These are phyloP conservation scores for Cardamine chenopodiifolia DNA, from an alignment of 345 rosid genomes.

Conservation along the genomic window DNA sequence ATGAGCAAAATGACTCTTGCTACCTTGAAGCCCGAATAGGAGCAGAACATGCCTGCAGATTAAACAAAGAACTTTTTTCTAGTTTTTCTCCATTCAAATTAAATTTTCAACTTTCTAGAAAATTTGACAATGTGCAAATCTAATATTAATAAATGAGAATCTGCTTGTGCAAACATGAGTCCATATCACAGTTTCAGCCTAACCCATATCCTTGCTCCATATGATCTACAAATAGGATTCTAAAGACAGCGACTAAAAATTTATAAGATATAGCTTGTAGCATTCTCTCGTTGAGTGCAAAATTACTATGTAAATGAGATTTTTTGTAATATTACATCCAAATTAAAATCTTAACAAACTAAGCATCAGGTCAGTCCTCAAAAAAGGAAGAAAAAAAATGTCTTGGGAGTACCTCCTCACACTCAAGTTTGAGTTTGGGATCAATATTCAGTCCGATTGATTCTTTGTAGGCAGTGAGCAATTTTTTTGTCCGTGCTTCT, in stretches of 20 bases:
- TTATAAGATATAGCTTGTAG: constrained; percentile 3
- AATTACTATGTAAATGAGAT: neutral
- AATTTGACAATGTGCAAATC: neutral
- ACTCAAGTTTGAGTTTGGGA: constrained; percentile 71
- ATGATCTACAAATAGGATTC: neutral
- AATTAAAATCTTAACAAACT: too few species aligned
- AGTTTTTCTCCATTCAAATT: constrained; percentile 2
- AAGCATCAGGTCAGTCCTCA: constrained; percentile 7
- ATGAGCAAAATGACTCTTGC: neutral
- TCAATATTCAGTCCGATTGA: constrained; percentile 65
- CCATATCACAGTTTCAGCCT: constrained; percentile 12
- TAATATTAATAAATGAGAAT: constrained; percentile 21
- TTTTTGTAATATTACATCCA: neutral
- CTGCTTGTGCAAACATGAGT: constrained; percentile 14
- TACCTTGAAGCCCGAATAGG: neutral
- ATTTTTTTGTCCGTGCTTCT: constrained; percentile 60
- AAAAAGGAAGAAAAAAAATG: constrained; percentile 9
- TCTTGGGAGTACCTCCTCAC: constrained; percentile 64
- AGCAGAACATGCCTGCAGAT: constrained; percentile 11
- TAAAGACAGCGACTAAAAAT: constrained; percentile 2
- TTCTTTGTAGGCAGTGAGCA: constrained; percentile 73
- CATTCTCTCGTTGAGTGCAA: constrained; percentile 1
- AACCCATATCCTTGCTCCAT: constrained; percentile 9
- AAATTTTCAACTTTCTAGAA: neutral
- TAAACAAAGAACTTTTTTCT: neutral